Base-by-base conservation (phyloP, 2,329 filamentous ascomycete species). In the Trichoderma sp. region DNA sequence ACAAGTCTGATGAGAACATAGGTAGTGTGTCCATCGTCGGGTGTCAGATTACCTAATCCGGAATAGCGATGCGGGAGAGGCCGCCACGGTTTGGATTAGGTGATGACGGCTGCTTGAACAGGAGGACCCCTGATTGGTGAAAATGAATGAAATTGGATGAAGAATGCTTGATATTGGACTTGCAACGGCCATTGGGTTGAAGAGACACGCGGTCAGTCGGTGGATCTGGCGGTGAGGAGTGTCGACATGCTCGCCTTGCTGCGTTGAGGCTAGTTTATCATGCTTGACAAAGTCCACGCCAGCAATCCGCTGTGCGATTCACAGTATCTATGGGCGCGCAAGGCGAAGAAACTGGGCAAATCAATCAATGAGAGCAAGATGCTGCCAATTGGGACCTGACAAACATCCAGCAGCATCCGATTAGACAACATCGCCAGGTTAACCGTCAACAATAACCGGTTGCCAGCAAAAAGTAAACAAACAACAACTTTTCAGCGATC, bases 171-270 rank as follows among this genome's bases (percentile, higher is more conserved):
- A 39, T 14, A 39, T 39, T 39, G 34, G 10, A 39, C 12, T 39
- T 5, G 2, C 34, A 10, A 9, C 12, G 34, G 34, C 12, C 34
- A 39, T 39, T 9, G 34, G 14, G 10, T 39, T 39, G 34, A 10
- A 9, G 7, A 30, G 30, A 39, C 12, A 12, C 10, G 34, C 17
- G 21, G 6, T 2, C 19, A 26, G 19, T 17, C 5, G 51, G 5
- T 41, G 30, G 57, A 60, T 58, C 5, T 58, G 56, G 56, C 56
- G 56, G 56, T 58, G 56, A 58, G 26, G 15, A n/a, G 17, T 14
- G 56, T 21, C 14, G 41, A 19, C 17, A 19, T 41, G 28, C 14
- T 34, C 28, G 4, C 26, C 55, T 58, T 56, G 24, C 43, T 58
- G 3, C 7, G 55, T 58, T 34, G 12, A 47, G 26, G 43, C 34